Evolutionary conservation across 768 basidiomycete genomes (phyloP).

Genomic region (Suillus cothurnatus): DNA sequence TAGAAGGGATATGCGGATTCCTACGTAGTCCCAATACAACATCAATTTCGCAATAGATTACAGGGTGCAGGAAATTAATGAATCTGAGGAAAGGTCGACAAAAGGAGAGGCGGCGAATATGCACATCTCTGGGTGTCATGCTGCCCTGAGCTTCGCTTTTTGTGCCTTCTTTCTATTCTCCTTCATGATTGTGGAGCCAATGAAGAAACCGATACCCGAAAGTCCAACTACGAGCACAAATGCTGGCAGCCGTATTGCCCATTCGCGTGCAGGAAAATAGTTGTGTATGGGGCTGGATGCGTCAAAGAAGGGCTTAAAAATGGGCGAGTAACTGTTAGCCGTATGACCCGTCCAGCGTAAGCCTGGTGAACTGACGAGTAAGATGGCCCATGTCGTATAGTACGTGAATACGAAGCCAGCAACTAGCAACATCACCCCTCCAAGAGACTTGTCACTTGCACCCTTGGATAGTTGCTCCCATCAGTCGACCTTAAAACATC

Average conservation of each 20-base stretch:
- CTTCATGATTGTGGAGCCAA: slow-evolving; percentile 74
- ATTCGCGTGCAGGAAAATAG: slow-evolving; percentile 88
- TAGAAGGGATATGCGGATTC: slow-evolving; percentile 13
- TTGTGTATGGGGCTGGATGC: slow-evolving; percentile 68
- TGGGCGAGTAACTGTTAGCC: background rate
- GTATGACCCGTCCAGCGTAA: background rate
- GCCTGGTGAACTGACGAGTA: slow-evolving; percentile 59
- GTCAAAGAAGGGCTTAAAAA: slow-evolving; percentile 79
- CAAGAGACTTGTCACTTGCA: slow-evolving; percentile 78
- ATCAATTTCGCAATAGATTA: background rate
- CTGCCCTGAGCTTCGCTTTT: slow-evolving; percentile 62
- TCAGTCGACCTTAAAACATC: slow-evolving; percentile 10
- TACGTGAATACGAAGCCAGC: slow-evolving; percentile 81
- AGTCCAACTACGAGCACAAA: slow-evolving; percentile 81
- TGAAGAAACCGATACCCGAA: slow-evolving; percentile 75
- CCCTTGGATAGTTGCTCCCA: slow-evolving; percentile 48
- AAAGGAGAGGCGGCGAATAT: background rate
- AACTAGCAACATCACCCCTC: slow-evolving; percentile 76
- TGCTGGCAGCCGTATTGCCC: slow-evolving; percentile 88
- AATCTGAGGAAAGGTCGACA: background rate
- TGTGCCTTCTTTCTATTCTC: slow-evolving; percentile 72
- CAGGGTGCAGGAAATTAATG: background rate
- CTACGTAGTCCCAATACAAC: slow-evolving; percentile 11
- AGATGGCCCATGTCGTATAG: slow-evolving; percentile 90
- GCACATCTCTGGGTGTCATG: slow-evolving; percentile 37